Base-by-base conservation (phyloP, 345 rosid species). In the Eucalyptus brandiana region DNA sequence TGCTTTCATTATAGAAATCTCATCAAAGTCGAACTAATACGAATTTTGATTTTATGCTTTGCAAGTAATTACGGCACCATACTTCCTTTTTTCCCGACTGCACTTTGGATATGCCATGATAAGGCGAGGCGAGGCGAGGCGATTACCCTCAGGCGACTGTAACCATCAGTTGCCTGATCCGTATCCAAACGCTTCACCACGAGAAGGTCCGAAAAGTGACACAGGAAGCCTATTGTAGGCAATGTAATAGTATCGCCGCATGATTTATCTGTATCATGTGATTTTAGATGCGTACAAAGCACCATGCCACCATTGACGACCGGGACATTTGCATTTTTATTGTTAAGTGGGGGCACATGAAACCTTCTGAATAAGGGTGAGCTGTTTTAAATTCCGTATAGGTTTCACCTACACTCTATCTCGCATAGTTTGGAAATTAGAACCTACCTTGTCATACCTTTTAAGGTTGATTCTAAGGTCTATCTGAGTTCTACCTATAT, bases 401-500 rank as follows among this genome's bases (percentile, higher is more conserved):
- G 24, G 5, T 53, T 53, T 53, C 24, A 53, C 58, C 5, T 19
- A 53, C 5, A 53, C 0, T 53, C 26, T 53, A 53, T 21, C 58
- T 21, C 0, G 5, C 58, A 21, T 53, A 21, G 4, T 53, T 53
- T 53, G 24, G 10, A 53, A 1, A 8, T 19, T 19, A 0, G 24
- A 53, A 53, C 1, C 58, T 53, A 21, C 26, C 0, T 19, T 19
- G 58, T 53, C 24, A 53, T 53, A 53, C 24, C 0, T 21, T 53
- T 53, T 53, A 53, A 53, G 26, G 5, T 53, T 53, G 26, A 53
- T 53, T 53, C 26, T 53, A 21, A 53, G 5, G 11, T 53, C 26
- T 53, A 53, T 21, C 0, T 0, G 5, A 53, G 5, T 19, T 53
- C 5, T 53, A 2, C 1, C 58, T 8, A 53, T 53, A 21, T 53